Percentiles rank a stretch among this genome's conserved stretches.
Evolutionary conservation across 129 eudicot genomes (phyloP).

Genomic region (Artemisia tridentata): DNA sequence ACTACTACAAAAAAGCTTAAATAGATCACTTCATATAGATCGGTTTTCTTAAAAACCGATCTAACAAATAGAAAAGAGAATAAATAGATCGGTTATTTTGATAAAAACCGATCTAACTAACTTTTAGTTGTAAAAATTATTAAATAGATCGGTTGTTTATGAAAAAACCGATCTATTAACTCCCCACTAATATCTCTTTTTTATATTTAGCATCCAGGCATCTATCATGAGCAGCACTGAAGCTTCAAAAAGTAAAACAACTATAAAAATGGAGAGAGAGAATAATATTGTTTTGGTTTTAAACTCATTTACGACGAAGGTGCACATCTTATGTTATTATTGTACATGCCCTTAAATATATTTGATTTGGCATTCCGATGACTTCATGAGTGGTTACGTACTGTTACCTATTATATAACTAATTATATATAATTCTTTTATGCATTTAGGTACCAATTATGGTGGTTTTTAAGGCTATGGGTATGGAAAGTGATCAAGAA

Average conservation of each 20-base stretch:
- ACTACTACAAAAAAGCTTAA: too few species aligned
- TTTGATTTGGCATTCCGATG: neutral
- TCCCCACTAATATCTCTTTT: neutral
- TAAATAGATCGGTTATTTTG: too few species aligned
- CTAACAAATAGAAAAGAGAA: too few species aligned
- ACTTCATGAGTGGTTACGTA: too few species aligned
- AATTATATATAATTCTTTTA: neutral
- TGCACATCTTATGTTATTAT: neutral
- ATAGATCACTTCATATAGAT: too few species aligned
- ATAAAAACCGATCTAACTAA: too few species aligned
- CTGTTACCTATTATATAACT: too few species aligned
- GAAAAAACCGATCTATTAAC: too few species aligned
- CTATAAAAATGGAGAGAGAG: slow-evolving; percentile 80
- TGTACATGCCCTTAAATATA: too few species aligned
- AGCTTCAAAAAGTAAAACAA: slow-evolving; percentile 69
- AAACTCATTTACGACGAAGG: slow-evolving; percentile 51
- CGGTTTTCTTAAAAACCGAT: too few species aligned
- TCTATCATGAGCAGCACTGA: slow-evolving; percentile 88
- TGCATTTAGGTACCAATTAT: slow-evolving; percentile 78
- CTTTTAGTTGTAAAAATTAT: too few species aligned
- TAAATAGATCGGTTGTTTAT: too few species aligned
- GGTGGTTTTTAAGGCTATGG: slow-evolving; percentile 96
- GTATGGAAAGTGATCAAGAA: slow-evolving; percentile 96
- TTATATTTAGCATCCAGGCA: slow-evolving; percentile 66
- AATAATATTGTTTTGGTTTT: slow-evolving; percentile 56